Evolutionary conservation across 352 stramenopile species (phyloP).

Genomic region (Globisporangium cystogenes): DNA sequence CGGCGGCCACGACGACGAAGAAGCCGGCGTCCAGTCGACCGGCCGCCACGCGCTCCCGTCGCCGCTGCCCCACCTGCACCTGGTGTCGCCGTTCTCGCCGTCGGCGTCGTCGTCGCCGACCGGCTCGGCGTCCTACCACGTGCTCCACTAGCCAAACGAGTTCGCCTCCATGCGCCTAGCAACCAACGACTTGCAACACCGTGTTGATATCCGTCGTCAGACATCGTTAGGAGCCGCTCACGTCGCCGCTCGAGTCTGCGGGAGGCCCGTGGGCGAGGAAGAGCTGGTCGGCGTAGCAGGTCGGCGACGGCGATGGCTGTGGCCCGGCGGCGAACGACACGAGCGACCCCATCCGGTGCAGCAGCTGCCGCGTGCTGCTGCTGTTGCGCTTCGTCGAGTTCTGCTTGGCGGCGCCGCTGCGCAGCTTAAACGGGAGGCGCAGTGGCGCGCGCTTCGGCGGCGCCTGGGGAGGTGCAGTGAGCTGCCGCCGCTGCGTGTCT

Average conservation of each 20-base stretch:
- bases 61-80: slow-evolving; percentile 13
- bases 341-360: slow-evolving; percentile 2
- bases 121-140: slow-evolving; percentile 11
- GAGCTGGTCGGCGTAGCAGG: slow-evolving; percentile 5
- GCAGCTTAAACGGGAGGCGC: background rate
- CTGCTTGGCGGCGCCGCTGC: no score
- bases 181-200: no score
- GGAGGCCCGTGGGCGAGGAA: background rate
- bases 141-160: slow-evolving; percentile 2
- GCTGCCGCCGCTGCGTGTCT: background rate
- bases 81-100: slow-evolving; percentile 16
- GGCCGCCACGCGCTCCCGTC: slow-evolving; percentile 2
- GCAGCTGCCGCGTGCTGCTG: background rate
- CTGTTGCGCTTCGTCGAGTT: background rate
- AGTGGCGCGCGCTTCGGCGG: background rate
- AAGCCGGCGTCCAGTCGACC: slow-evolving; percentile 4
- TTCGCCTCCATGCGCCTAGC: no score
- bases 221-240: no score
- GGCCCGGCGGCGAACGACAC: background rate
- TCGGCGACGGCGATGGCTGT: slow-evolving; percentile 2
- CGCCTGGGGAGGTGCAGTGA: background rate
- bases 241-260: no score
- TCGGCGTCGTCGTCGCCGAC: slow-evolving; percentile 3
- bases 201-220: no score
- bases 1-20: slow-evolving; percentile 7